Base-by-base conservation (phyloP, 768 basidiomycete species). In the Lenzites betulinus region DNA sequence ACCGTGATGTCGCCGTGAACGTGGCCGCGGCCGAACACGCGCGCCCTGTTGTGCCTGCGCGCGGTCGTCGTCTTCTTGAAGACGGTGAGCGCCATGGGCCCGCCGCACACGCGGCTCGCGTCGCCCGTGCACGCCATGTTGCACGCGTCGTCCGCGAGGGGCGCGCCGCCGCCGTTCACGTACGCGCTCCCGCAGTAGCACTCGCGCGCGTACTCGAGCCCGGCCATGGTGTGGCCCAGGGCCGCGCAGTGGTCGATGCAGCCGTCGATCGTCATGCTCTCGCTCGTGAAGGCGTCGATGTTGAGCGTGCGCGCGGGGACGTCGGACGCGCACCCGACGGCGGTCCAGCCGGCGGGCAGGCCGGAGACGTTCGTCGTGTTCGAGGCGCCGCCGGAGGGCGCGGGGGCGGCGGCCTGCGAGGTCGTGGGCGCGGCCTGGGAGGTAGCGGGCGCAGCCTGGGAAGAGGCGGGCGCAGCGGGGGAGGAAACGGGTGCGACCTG, bases 231-330 rank as follows among this genome's bases (percentile, higher is more conserved):
- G 71, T 69, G 74, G 22, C 71, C 70, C 51, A 67, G 62, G 26
- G 58, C 36, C 1, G 64, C 53, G 64, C 77, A 78, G 18, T 65
- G 67, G 39, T 67, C 33, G 39, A 71, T 61, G 60, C 76, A 77
- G 0, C 35, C 46, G 22, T 65, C 65, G 43, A 63, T 64, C n/a
- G 74, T 76, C 71, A 74, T 68, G 25, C 46, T 25, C 35, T 58
- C 48, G 47, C 53, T 58, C 42, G 63, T 43, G 58, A 59, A 60
- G 53, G 54, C 58, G 67, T 60, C 67, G 26, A 64, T 68, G 23
- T 59, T 66, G 41, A 71, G 68, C 7, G 67, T 59, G 44, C 69
- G 67, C 3, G 62, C 47, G 5, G 58, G n/a, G 51, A 56, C 52
- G 58, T 71, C 70, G n/a, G 59, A 53, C 13, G 56, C 49, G 51